phyloP scores from a whole-genome alignment of 352 stramenopile genomes.

The Globisporangium orthogonon region DNA sequence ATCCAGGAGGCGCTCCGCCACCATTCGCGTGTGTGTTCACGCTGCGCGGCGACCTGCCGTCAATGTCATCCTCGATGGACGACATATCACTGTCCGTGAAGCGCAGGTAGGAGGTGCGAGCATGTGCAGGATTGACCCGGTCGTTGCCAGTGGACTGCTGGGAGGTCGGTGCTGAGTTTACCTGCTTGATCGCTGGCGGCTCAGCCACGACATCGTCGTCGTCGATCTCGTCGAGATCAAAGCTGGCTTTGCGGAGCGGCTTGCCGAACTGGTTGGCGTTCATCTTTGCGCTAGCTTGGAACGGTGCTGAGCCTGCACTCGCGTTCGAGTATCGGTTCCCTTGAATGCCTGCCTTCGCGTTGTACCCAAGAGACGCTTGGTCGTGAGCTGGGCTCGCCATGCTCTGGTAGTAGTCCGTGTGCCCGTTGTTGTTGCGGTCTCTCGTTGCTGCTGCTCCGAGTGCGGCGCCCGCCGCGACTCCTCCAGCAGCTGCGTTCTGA shows the following conservation, averaged over 20 bases:
- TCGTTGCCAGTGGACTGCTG: slow-evolving; percentile 8
- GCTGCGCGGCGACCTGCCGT: slow-evolving; percentile 9
- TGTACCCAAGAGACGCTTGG: neutral
- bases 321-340: slow-evolving; percentile 4
- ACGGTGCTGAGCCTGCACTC: slow-evolving; percentile 3
- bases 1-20: slow-evolving; percentile 19
- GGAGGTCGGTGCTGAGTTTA: slow-evolving; percentile 1
- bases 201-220: slow-evolving; percentile 22
- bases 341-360: neutral
- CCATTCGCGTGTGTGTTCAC: neutral
- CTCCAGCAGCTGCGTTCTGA: slow-evolving; percentile 4
- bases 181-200: slow-evolving; percentile 14
- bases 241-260: slow-evolving; percentile 21
- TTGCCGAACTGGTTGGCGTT: slow-evolving; percentile 5
- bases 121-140: neutral
- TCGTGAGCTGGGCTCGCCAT: slow-evolving; percentile 1
- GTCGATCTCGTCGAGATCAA: slow-evolving; percentile 29
- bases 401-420: slow-evolving; percentile 8
- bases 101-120: slow-evolving; percentile 13
- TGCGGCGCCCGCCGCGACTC: neutral
- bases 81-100: slow-evolving; percentile 18
- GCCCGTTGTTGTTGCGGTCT: slow-evolving; percentile 5
- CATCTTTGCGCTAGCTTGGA: neutral
- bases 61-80: slow-evolving; percentile 14
- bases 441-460: slow-evolving; percentile 4